Evolutionary conservation across 768 basidiomycete genomes (phyloP), one percentile per base, ranked within the genome.

Genomic region (Pleurotus tuber-regium): DNA sequence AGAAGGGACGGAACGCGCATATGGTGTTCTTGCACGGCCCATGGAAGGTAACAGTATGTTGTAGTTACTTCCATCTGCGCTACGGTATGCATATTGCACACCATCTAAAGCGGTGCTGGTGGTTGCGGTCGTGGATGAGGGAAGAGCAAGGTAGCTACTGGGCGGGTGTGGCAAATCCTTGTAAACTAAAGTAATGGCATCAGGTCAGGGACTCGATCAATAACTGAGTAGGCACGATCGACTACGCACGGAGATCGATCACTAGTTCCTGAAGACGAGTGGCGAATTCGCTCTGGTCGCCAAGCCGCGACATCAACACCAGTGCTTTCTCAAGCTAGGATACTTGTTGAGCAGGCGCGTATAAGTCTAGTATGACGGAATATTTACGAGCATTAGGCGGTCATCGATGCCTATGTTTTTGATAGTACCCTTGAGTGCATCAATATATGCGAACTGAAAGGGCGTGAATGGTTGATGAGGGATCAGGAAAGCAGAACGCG

Each of bases 91-190:
- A 53, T 85, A 86, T 29, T 71, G 56, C 21, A 72, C 57, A 21
- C 59, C 35, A 7, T 61, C 62, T 3, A 54, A 36, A 12, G 41
- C 56, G 23, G 57, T 51, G 4, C 59, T 55, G 16, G 46, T 33
- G 14, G 51, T 14, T 19, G 53, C 18, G 16, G 57, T 35, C 43
- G 49, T 44, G 8, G 66, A 59, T 8, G 57, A 57, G 18, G 63
- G 64, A 4, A 59, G 50, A 39, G 59, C 48, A 31, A 87, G 66
- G 61, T 82, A 87, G 9, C 71, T 72, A 43, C 64, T 67, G 8
- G 87, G 83, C 4, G 89, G 89, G 55, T 89, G 89, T 2, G 88
- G 87, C 29, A 92, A 78, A 64, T 90, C 90, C 54, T 86, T 82
- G 73, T 84, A 90, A 35, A 90, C 86, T 87, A 63, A 35, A 54